Percentiles rank a stretch among this genome's conserved stretches.
phyloP scores from a whole-genome alignment of 2,329 filamentous ascomycete species.

The Xylariaceae sp. region DNA sequence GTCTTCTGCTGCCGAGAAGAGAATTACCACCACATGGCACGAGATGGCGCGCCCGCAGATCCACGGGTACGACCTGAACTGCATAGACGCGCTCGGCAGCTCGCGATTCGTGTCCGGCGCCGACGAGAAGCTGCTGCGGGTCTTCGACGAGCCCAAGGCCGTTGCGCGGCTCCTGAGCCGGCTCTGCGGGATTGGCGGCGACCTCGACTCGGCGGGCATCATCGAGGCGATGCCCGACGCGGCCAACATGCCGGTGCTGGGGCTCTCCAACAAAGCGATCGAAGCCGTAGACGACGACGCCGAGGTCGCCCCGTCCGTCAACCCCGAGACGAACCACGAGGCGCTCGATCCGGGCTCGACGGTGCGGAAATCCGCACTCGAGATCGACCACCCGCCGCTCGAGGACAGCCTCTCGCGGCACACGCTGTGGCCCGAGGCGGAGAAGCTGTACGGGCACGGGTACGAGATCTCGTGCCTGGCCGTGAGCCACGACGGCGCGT shows the following conservation, averaged over 20 bases:
- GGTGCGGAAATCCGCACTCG: conserved; percentile 65
- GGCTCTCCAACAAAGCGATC: conserved; percentile 94
- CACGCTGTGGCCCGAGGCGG: conserved; percentile 92
- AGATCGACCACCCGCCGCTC: conserved; percentile 75
- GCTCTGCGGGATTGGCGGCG: conserved; percentile 65
- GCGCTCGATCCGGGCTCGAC: conserved; percentile 61
- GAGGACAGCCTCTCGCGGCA: conserved; percentile 90
- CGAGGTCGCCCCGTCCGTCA: conserved; percentile 36
- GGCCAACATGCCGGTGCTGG: conserved; percentile 92
- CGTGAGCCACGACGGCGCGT: conserved; percentile 71
- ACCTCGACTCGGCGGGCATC: conserved; percentile 36
- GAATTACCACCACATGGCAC: conserved; percentile 78
- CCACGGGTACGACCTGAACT: conserved; percentile 97
- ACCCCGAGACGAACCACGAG: conserved; percentile 57
- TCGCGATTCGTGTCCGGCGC: conserved; percentile 90
- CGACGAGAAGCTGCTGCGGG: conserved; percentile 96
- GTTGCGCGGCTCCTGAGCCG: conserved; percentile 75
- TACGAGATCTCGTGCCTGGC: conserved; percentile 94
- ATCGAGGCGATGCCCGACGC: conserved; percentile 72
- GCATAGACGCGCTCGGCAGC: conserved; percentile 76
- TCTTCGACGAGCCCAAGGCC: conserved; percentile 87
- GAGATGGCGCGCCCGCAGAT: conserved; percentile 96
- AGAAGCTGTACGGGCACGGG: conserved; percentile 97
- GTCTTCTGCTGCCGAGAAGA: no score
- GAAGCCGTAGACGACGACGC: conserved; percentile 57